Evolutionary conservation across 169 alveolate genomes (phyloP), one percentile per base, ranked within the genome.

Genomic region (Cardiosporidium cionae): DNA sequence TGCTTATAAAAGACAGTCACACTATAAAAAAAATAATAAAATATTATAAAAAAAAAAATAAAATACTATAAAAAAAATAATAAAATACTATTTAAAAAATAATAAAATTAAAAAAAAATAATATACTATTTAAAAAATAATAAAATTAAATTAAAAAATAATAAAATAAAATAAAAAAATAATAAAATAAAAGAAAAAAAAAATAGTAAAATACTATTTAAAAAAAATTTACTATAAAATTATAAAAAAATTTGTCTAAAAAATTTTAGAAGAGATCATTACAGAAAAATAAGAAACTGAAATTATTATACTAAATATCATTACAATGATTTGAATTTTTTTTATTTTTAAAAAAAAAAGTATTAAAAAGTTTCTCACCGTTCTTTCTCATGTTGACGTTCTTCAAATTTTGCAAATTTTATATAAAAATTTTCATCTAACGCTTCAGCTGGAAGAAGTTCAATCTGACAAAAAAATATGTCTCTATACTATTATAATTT

Each of bases 351-450:
- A 44, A 9, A 9, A 9, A 44, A 9, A 9, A 16, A 44, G 16
- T 44, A 16, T 16, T 9, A 44, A 44, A 44, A 44, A 9, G 58
- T 44, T n/a, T n/a, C 78, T 7, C n/a, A 76, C 82, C 82, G 74
- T 52, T 81, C 89, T 54, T 76, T 85, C 81, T 96, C 98, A 70
- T 92, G 86, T 78, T 89, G 89, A 27, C 90, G 77, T 64, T 93
- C 91, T 74, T 96, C 99, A 89, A 96, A 96, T 67, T 88, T 87
- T 32, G 97, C 96, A 80, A 94, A 95, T 73, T 89, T 87, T 22
- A 95, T 52, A 74, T 93, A 95, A 82, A 94, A 95, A 36, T 93
- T 90, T 78, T 96, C 98, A 37, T 91, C 89, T 34, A 93, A 79
- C 54, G 93, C 91, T 16, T 89, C 95, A 35, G 87, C 84, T 9